Evolutionary conservation across 2,329 filamentous ascomycete genomes (phyloP), one percentile per base, ranked within the genome.

Genomic region (Clarireedia sp.): DNA sequence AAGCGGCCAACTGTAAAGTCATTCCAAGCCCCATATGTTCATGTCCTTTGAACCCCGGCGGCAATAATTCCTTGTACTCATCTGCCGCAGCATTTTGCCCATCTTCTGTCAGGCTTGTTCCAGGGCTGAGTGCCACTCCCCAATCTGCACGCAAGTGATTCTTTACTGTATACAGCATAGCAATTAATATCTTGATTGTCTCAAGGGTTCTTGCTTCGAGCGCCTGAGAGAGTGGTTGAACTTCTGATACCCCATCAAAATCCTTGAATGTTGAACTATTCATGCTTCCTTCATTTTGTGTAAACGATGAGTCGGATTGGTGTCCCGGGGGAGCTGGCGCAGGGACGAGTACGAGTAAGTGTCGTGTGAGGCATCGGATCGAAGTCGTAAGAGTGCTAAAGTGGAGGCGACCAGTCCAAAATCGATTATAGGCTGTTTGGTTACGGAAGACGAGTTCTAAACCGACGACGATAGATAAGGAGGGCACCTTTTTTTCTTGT

Each of bases 401-500:
- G 60, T 79, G 76, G 60, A 77, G 78, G 44, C 80, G 71, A 4
- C 79, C 80, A 3, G 78, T 77, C 82, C 82, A 85, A 71, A 63
- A 63, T 9, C 61, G 55, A 10, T 62, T 63, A 33, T 62, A 67
- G 6, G 64, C 64, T 3, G 81, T 85, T 60, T 78, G 75, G 62
- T 86, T 85, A 38, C 82, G 77, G 70, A 86, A 85, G 26, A 86
- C 82, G 55, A 86, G 79, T 76, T 86, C 84, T 41, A 86, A 68
- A 63, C 82, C 82, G 2, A 86, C 82, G 50, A 86, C 82, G 55
- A 86, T 86, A 36, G 78, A 82, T 1, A 86, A 71, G 14, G 76
- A 80, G 2, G 82, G 82, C 45, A 85, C 77, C 75, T 77, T 16
- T 24, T 8, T 0, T 12, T 48, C 29, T 52, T 40, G 43, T 38